Evolutionary conservation across 2,329 filamentous ascomycete species (phyloP), one percentile per base, ranked within the genome.

Genomic region (Aspergillus pseudoglaucus): DNA sequence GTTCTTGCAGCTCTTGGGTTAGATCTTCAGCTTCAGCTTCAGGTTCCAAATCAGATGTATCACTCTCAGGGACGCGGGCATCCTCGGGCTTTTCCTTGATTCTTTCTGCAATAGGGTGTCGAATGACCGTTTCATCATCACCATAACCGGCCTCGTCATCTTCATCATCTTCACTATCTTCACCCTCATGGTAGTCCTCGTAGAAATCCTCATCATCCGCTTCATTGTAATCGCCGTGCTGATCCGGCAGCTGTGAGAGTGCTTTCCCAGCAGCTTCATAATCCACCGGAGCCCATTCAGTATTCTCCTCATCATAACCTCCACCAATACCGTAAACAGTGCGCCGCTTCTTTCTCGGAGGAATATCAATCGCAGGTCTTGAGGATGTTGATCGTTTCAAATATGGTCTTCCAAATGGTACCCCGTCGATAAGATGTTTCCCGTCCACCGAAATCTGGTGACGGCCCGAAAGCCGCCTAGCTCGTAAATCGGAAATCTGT

Each of bases 371-470:
- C 0, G 78, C 64, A 1, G 89, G 89, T 42, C 89, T 79, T 48
- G 76, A 76, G 6, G 75, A 74, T 0, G 78, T 75, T 1, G 71
- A 60, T 57, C 70, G 62, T 51, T 79, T 80, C 7, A 91, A 70
- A 60, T 82, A 82, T 1, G 85, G 83, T 50, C 85, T 80, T 2
- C 91, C 90, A 64, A 91, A 95, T 0, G 89, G 80, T 17, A 95
- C 75, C 3, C 91, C 90, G 63, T 97, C 91, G 9, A 93, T 78
- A 5, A 96, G 75, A 62, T 90, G 90, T 55, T 78, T 84, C 3
- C 91, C 90, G 64, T 88, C 86, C 2, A 72, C 60, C 0, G 86
- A 83, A 46, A 96, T 94, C 66, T 96, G 90, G 54, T 86, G 76
- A 42, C 91, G 82, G 22, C 91, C 90, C 48, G 82, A 84, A 9